Evolutionary conservation across 176 grass and related monocot species (phyloP).

Genomic region (Themeda triandra): DNA sequence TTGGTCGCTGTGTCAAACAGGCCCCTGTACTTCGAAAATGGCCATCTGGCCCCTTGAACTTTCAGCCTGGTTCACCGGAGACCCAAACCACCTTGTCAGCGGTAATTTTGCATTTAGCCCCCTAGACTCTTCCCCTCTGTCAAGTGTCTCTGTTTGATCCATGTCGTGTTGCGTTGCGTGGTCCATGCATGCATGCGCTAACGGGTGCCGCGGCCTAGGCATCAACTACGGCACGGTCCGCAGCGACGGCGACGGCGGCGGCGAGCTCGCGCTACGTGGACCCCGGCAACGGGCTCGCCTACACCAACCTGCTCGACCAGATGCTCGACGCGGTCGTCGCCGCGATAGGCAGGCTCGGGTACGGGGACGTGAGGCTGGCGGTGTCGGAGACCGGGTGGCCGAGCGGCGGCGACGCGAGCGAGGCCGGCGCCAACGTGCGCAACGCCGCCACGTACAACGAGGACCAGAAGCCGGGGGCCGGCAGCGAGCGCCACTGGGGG

Average conservation of each 20-base stretch:
- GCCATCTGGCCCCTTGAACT: too few species aligned
- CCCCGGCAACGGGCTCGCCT: constrained; percentile 38
- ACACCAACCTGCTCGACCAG: constrained; percentile 68
- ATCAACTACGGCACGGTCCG: constrained; percentile 72
- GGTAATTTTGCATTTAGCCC: too few species aligned
- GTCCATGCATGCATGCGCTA: constrained; percentile 23
- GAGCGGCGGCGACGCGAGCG: constrained; percentile 29
- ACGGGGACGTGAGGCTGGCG: constrained; percentile 37
- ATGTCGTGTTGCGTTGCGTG: background rate
- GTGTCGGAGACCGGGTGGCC: constrained; percentile 73
- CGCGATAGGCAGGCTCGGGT: constrained; percentile 52
- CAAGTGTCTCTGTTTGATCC: background rate
- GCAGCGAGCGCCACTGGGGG: constrained; percentile 60
- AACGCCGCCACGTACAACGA: constrained; percentile 69
- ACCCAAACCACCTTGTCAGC: too few species aligned
- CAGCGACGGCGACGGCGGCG: too few species aligned
- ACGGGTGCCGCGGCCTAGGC: constrained; percentile 41
- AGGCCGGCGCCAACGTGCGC: constrained; percentile 42
- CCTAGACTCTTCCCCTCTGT: too few species aligned
- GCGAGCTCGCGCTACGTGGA: constrained; percentile 41
- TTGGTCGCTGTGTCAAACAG: too few species aligned
- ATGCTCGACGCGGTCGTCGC: constrained; percentile 56
- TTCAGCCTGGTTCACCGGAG: too few species aligned
- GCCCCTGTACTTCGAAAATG: too few species aligned
- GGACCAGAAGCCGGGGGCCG: constrained; percentile 43